Percentiles rank a stretch among this genome's conserved stretches.
These are phyloP conservation scores for Aotearoamyces nothofagi DNA, from an alignment of 2,329 filamentous ascomycete species.

Conservation along the genomic window DNA sequence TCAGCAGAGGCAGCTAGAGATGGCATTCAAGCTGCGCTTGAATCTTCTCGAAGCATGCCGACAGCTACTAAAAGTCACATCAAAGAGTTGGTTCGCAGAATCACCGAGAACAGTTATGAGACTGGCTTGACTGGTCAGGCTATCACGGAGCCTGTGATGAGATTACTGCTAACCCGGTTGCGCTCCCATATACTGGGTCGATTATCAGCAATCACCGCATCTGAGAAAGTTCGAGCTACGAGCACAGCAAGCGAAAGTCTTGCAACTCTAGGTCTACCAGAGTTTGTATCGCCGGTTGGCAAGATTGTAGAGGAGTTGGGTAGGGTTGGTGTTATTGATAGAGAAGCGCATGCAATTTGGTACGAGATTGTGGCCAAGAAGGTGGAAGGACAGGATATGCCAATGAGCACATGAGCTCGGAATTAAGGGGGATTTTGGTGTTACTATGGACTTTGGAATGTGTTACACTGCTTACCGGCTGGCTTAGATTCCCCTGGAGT, in stretches of 20 bases:
- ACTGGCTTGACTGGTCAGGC: conserved; percentile 23
- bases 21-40: conserved; percentile 46
- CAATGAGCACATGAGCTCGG: neutral
- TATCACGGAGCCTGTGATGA: conserved; percentile 39
- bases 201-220: conserved; percentile 48
- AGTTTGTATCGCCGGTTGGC: conserved; percentile 56
- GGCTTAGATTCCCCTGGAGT: neutral
- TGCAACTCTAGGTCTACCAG: conserved; percentile 52
- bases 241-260: conserved; percentile 56
- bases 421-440: neutral
- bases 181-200: conserved; percentile 50
- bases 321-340: conserved; percentile 50
- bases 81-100: conserved; percentile 39
- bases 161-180: conserved; percentile 52
- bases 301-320: conserved; percentile 55
- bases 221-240: conserved; percentile 54
- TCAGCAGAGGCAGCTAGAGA: conserved; percentile 33
- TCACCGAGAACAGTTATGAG: conserved; percentile 33
- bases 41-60: conserved; percentile 48
- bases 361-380: conserved; percentile 41
- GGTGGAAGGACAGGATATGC: conserved; percentile 1
- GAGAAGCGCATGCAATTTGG: conserved; percentile 52
- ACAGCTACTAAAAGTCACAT: conserved; percentile 43
- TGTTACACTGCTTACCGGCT: neutral
- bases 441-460: conserved; percentile 2